Percentiles rank a stretch among this genome's conserved stretches.
phyloP scores from a whole-genome alignment of 495 filamentous ascomycete genomes.

The Penicillium odoratum region DNA sequence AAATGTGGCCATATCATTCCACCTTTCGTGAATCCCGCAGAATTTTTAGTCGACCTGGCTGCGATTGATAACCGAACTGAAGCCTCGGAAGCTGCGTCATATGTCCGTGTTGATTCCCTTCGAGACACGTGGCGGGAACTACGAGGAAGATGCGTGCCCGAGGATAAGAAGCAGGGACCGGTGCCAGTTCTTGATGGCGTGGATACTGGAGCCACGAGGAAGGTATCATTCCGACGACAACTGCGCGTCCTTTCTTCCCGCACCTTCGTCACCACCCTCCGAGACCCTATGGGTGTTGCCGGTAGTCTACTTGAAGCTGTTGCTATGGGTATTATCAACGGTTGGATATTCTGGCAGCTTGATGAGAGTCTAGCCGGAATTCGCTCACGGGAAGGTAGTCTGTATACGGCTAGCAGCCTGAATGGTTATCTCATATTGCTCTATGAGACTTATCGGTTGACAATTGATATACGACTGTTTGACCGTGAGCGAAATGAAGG shows the following conservation, averaged over 20 bases:
- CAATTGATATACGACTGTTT: conserved; percentile 69
- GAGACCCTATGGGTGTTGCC: conserved; percentile 70
- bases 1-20: conserved; percentile 56
- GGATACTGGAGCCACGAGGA: conserved; percentile 16
- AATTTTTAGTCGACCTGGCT: conserved; percentile 69
- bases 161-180: conserved; percentile 3
- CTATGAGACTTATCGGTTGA: conserved; percentile 70
- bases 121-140: conserved; percentile 51
- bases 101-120: conserved; percentile 53
- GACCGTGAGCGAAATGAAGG: conserved; percentile 72
- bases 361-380: conserved; percentile 58
- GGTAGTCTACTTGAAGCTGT: conserved; percentile 65
- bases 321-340: conserved; percentile 64
- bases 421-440: conserved; percentile 73
- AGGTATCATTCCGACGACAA: conserved; percentile 56
- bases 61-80: conserved; percentile 66
- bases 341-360: conserved; percentile 68
- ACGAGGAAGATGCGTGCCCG: conserved; percentile 6
- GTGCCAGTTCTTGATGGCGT: neutral
- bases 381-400: conserved; percentile 61
- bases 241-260: conserved; percentile 62
- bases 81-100: conserved; percentile 58
- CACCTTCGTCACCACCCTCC: conserved; percentile 63
- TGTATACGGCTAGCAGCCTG: conserved; percentile 65
- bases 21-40: conserved; percentile 70